phyloP scores from a whole-genome alignment of 2,329 filamentous ascomycete genomes.

The Bimuria novae-zelandiae region DNA sequence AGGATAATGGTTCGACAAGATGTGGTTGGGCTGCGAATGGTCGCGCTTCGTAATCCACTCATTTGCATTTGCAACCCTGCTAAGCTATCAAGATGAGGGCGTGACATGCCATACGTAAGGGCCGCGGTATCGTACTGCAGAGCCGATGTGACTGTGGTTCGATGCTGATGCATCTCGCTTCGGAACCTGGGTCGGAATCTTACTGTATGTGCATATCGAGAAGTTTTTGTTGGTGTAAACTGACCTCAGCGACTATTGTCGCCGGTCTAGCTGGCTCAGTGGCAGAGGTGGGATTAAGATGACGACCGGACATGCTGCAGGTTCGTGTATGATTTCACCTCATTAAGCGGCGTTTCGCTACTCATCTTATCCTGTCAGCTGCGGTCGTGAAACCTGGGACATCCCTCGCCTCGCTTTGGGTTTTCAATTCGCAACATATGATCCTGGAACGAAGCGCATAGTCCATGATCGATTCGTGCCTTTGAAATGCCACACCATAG shows the following conservation, averaged over 20 bases:
- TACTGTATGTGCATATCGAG: neutral
- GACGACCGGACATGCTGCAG: neutral
- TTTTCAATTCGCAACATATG: neutral
- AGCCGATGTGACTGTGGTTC: neutral
- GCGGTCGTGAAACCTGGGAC: neutral
- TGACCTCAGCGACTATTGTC: neutral
- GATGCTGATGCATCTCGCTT: neutral
- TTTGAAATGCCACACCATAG: neutral
- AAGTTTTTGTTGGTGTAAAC: neutral
- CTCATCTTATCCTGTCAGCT: no score
- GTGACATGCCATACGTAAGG: neutral
- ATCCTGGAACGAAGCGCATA: constrained; percentile 1
- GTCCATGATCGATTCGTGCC: neutral
- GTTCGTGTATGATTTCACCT: neutral
- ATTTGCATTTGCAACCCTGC: neutral
- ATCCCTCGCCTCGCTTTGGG: constrained; percentile 3
- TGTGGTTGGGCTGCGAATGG: neutral
- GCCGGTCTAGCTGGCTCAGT: neutral
- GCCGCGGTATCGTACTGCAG: no score
- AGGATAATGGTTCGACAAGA: neutral
- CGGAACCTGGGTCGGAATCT: neutral
- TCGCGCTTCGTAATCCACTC: neutral
- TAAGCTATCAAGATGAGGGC: neutral
- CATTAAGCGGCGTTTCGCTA: constrained; percentile 1
- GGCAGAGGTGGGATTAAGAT: neutral